Conservation (phyloP, 306 rosid species). For the Hippophae tibetana region DNA sequence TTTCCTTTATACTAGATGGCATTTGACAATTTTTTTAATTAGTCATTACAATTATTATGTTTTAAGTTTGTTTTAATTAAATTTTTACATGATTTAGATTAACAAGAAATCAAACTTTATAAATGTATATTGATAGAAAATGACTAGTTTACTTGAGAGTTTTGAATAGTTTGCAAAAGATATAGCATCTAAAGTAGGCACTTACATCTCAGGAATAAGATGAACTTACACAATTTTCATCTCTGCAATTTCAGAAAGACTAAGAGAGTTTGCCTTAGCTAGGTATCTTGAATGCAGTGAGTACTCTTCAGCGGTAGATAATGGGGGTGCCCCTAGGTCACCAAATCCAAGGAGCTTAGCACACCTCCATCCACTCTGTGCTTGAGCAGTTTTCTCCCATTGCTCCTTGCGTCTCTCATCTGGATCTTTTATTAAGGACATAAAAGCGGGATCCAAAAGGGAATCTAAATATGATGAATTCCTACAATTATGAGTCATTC, state of each 20-base stretch:
- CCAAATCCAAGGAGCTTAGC: background rate
- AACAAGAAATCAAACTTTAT: no score
- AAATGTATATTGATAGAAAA: no score
- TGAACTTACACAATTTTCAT: conserved; percentile 83
- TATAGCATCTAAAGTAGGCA: conserved; percentile 7
- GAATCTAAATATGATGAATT: background rate
- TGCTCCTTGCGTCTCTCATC: background rate
- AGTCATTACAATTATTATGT: no score
- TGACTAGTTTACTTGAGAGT: no score
- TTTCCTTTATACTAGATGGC: no score
- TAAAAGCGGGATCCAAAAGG: background rate
- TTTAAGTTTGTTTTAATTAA: no score
- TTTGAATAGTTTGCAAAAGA: background rate
- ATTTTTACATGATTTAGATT: no score
- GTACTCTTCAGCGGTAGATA: background rate
- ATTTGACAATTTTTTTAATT: no score
- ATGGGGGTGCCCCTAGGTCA: background rate
- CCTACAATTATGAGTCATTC: conserved; percentile 19
- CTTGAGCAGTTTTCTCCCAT: background rate
- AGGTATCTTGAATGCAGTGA: conserved; percentile 92
- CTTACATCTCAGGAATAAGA: conserved; percentile 14
- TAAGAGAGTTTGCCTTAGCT: conserved; percentile 87
- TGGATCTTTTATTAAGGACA: background rate
- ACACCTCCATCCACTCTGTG: background rate
- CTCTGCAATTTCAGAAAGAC: conserved; percentile 88